Evolutionary conservation across 768 basidiomycete species (phyloP).

Genomic region (Kwoniella dejecticola): DNA sequence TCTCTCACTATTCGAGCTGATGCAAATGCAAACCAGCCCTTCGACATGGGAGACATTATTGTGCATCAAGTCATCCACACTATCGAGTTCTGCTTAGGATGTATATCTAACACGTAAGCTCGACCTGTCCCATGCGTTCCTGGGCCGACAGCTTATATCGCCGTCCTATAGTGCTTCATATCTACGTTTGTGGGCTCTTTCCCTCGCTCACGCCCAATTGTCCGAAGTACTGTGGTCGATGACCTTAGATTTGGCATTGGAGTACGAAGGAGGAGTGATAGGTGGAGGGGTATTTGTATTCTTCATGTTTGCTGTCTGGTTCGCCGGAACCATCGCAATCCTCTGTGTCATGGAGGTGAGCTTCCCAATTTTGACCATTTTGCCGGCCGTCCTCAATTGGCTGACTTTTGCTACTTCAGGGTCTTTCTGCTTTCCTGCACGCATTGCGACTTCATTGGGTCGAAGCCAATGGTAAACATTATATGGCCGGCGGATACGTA

Average conservation of each 20-base stretch:
- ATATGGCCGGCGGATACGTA: conserved; percentile 79
- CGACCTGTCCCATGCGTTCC: conserved; percentile 56
- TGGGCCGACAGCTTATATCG: too few relatives aligned
- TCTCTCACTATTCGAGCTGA: conserved; percentile 39
- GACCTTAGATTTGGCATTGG: conserved; percentile 65
- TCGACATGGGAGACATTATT: conserved; percentile 91
- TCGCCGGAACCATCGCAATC: conserved; percentile 70
- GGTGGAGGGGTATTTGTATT: conserved; percentile 62
- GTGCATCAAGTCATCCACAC: conserved; percentile 98
- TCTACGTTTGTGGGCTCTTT: conserved; percentile 87
- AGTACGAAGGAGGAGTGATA: conserved; percentile 55
- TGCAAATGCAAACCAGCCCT: conserved; percentile 60
- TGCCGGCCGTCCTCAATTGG: too few relatives aligned
- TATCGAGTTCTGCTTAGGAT: conserved; percentile 98
- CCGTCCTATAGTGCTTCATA: conserved; percentile 55
- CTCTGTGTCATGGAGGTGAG: conserved; percentile 95
- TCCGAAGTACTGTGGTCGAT: conserved; percentile 72
- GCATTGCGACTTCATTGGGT: conserved; percentile 97
- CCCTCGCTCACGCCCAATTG: conserved; percentile 94
- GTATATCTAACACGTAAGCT: conserved; percentile 84
- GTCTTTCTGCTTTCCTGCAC: conserved; percentile 92
- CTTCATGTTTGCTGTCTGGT: conserved; percentile 80
- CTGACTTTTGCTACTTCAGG: conserved; percentile 59
- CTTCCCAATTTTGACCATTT: too few relatives aligned
- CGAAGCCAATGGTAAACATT: conserved; percentile 96